Conservation (phyloP, 257 asterid species). For the Primulina tabacum region DNA sequence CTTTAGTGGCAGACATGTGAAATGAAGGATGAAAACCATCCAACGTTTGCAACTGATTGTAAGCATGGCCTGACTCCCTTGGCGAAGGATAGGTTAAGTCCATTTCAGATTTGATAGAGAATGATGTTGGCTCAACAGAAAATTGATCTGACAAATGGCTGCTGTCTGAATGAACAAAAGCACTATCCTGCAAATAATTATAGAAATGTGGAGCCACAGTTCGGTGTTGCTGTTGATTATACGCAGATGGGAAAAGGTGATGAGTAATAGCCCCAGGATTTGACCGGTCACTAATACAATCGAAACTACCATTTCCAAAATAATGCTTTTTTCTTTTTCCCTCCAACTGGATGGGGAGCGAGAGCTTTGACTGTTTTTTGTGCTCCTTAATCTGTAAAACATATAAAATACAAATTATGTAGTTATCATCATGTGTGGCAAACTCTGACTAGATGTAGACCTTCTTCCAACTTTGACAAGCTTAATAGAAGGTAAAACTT, state of each 20-base stretch:
- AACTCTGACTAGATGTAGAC: not conserved
- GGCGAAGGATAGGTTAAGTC: slow-evolving; percentile 44
- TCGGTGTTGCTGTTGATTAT: slow-evolving; percentile 36
- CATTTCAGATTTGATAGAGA: slow-evolving; percentile 50
- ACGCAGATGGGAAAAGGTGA: slow-evolving; percentile 31
- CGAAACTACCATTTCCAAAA: slow-evolving; percentile 34
- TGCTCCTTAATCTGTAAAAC: slow-evolving; percentile 46
- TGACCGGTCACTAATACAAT: slow-evolving; percentile 33
- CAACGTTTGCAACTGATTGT: slow-evolving; percentile 40
- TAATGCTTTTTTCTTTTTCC: slow-evolving; percentile 39
- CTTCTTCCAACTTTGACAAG: slow-evolving; percentile 3
- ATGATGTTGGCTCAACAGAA: slow-evolving; percentile 35
- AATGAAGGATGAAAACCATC: slow-evolving; percentile 33
- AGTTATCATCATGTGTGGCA: not conserved
- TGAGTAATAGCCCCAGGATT: slow-evolving; percentile 37
- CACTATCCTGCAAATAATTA: slow-evolving; percentile 30
- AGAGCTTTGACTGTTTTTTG: slow-evolving; percentile 45
- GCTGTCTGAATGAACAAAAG: slow-evolving; percentile 44
- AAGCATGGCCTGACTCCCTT: slow-evolving; percentile 45
- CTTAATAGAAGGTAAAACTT: slow-evolving; percentile 7
- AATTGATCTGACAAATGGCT: slow-evolving; percentile 41
- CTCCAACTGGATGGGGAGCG: slow-evolving; percentile 31
- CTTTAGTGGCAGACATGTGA: slow-evolving; percentile 32
- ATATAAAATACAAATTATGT: slow-evolving; percentile 14
- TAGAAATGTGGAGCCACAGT: slow-evolving; percentile 10